These are phyloP conservation scores for Rhizoctonia solani DNA, from an alignment of 1,284 basidiomycete genomes.

Conservation along the genomic window DNA sequence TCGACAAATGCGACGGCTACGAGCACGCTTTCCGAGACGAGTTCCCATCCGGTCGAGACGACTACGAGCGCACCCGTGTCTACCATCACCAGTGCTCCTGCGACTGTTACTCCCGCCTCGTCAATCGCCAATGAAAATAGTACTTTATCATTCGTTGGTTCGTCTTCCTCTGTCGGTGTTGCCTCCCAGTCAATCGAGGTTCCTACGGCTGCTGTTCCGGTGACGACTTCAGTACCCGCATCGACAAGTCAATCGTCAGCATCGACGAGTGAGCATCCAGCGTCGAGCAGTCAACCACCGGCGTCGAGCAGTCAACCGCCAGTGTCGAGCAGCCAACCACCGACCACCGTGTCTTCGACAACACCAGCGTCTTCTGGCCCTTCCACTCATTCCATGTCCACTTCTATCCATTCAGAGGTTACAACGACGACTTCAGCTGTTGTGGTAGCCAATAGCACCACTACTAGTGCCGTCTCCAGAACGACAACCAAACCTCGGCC, in stretches of 20 bases:
- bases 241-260: too few species aligned
- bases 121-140: not conserved
- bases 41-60: not conserved
- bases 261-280: too few species aligned
- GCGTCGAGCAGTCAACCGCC: too few species aligned
- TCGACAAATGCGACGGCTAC: not conserved
- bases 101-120: not conserved
- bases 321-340: not conserved
- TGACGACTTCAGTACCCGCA: not conserved
- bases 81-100: not conserved
- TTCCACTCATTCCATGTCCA: not conserved
- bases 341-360: not conserved
- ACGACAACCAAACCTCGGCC: not conserved
- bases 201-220: not conserved
- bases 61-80: not conserved
- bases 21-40: constrained; percentile 13
- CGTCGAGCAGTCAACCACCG: too few species aligned
- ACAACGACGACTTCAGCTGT: not conserved
- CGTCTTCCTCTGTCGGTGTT: not conserved
- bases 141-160: not conserved
- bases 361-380: constrained; percentile 1
- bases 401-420: not conserved
- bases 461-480: not conserved
- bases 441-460: not conserved
- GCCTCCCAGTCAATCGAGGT: not conserved